Evolutionary conservation across 2,329 filamentous ascomycete genomes (phyloP).

Genomic region (Sarocladium kiliense): DNA sequence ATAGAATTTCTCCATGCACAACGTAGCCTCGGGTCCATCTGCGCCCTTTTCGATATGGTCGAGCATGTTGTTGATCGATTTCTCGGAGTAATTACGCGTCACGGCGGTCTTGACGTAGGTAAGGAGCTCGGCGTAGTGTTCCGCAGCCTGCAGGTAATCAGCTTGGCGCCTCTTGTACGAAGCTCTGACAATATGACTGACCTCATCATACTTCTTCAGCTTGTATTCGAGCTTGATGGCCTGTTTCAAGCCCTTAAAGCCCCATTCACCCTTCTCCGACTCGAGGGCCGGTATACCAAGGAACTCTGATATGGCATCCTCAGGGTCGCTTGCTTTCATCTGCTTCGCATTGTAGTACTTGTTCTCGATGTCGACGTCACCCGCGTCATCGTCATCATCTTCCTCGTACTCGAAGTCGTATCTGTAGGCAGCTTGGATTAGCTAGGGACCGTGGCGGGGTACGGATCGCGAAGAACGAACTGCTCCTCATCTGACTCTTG

Average conservation of each 20-base stretch:
- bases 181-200: constrained; percentile 25
- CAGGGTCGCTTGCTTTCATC: constrained; percentile 79
- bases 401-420: constrained; percentile 98
- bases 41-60: constrained; percentile 94
- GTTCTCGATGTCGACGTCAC: constrained; percentile 94
- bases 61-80: constrained; percentile 99
- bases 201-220: constrained; percentile 81
- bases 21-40: constrained; percentile 56
- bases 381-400: constrained; percentile 80
- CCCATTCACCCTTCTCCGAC: constrained; percentile 93
- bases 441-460: background rate
- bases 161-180: background rate
- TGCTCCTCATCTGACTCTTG: constrained; percentile 43
- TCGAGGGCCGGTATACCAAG: constrained; percentile 81
- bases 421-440: constrained; percentile 24
- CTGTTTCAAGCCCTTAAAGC: constrained; percentile 96
- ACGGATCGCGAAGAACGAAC: constrained; percentile 19
- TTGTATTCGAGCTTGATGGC: constrained; percentile 97
- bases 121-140: constrained; percentile 90
- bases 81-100: constrained; percentile 96
- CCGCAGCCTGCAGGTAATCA: constrained; percentile 59
- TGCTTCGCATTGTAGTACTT: constrained; percentile 99
- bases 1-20: constrained; percentile 92
- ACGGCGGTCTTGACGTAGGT: constrained; percentile 97
- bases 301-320: constrained; percentile 88